Conservation (phyloP, 139 green algal species). For the Nannochloris sp. region DNA sequence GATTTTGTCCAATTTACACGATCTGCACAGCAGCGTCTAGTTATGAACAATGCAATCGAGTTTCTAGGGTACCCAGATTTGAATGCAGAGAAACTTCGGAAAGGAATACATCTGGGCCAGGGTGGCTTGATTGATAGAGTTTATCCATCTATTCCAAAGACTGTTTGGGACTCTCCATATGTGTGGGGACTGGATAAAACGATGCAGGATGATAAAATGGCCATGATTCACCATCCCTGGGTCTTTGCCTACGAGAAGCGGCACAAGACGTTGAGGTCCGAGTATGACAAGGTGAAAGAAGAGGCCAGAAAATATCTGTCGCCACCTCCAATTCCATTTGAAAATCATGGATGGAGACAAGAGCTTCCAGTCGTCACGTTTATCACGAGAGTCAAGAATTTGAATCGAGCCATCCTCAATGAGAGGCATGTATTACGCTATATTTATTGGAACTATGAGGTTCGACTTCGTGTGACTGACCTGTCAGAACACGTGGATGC, state of each 20-base stretch:
- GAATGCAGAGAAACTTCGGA: neutral
- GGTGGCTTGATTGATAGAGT: slow-evolving; percentile 2
- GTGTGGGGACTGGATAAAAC: neutral
- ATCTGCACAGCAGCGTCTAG: neutral
- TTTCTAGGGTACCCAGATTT: slow-evolving; percentile 6
- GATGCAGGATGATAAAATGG: neutral
- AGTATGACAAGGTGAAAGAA: neutral
- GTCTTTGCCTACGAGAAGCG: slow-evolving; percentile 3
- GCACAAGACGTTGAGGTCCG: neutral
- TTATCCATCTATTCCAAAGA: neutral
- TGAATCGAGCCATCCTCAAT: slow-evolving; percentile 6
- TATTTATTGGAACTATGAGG: slow-evolving; percentile 7
- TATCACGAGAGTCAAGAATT: neutral
- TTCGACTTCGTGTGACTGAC: neutral
- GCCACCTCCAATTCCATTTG: neutral
- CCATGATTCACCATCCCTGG: slow-evolving; percentile 6
- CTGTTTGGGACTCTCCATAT: neutral
- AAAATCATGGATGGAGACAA: neutral
- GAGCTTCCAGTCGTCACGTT: slow-evolving; percentile 3
- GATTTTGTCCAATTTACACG: slow-evolving; percentile 4
- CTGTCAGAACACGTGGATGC: slow-evolving; percentile 1
- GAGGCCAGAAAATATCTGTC: neutral
- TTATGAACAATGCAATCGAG: slow-evolving; percentile 13
- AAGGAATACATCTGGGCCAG: slow-evolving; percentile 6
- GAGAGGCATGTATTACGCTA: slow-evolving; percentile 7